Base-by-base conservation (phyloP, 768 basidiomycete species). In the Auricularia cornea region DNA sequence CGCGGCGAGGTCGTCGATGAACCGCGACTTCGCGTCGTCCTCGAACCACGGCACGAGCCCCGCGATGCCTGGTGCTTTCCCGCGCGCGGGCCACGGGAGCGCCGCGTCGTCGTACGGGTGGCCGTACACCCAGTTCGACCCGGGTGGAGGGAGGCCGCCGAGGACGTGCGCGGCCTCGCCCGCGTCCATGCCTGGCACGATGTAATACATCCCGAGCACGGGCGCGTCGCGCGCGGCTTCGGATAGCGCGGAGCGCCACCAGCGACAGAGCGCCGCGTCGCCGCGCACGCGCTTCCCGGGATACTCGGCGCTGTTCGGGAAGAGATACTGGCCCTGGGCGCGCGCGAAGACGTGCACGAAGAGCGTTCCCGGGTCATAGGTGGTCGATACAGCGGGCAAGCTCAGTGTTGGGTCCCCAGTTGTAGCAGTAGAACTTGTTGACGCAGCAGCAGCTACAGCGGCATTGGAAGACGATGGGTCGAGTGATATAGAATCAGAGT, bases 21-120 rank as follows among this genome's bases (percentile, higher is more conserved):
- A 98, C 20, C 97, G 84, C 62, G 90, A 85, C 74, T 98, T 98
- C 6, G 97, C 95, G 73, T 97, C 94, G 70, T 99, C 97, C n/a
- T 94, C 90, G 71, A 98, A 93, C 62, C 84, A 88, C 2, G 97
- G 97, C 26, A 99, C 88, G 60, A 83, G 83, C 62, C 85, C 31
- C 70, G 73, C 66, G 67, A 60, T 48, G 66, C 68, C 59, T 76
- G 74, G 1, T 72, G 66, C 79, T 78, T 69, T 78, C 83, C 41
- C 78, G 54, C 83, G 48, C 82, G 71, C 1, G 69, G 79, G 69
- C 79, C 83, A 71, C 73, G 81, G 65, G 60, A 81, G 77, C 71
- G 81, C 68, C 11, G 77, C 71, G 11, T 77, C 73, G 5, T 52
- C 28, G 63, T 93, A 94, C 20, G 90, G 90, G 71, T 94, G 92